A percentile compares a stretch with the other conserved stretches of the same genome.
Conservation (phyloP, 2,329 filamentous ascomycete genomes). For the Colletotrichum ledebouriae region DNA sequence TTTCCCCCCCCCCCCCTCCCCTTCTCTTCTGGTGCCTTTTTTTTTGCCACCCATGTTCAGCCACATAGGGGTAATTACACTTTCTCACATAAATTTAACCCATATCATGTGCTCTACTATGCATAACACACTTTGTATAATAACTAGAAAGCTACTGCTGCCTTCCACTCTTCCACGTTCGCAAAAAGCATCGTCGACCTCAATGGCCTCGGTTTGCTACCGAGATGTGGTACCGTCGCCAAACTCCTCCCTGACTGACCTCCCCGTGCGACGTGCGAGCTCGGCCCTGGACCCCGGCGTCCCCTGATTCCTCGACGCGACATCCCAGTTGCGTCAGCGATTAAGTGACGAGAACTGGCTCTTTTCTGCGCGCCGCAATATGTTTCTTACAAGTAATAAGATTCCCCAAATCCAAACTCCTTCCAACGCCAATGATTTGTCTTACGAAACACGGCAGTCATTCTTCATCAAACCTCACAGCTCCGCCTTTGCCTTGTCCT, state of each 20-base stretch:
- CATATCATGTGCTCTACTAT: too few relatives aligned
- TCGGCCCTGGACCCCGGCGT: slow-evolving; percentile 14
- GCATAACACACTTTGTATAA: too few relatives aligned
- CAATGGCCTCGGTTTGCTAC: slow-evolving; percentile 29
- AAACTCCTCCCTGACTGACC: not conserved
- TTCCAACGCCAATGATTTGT: slow-evolving; percentile 12
- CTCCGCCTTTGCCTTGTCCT: slow-evolving; percentile 32
- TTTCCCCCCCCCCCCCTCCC: too few relatives aligned
- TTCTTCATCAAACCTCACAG: slow-evolving; percentile 1
- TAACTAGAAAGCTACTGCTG: too few relatives aligned
- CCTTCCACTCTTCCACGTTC: too few relatives aligned
- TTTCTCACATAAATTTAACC: too few relatives aligned
- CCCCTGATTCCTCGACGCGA: slow-evolving; percentile 15
- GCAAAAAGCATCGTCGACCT: too few relatives aligned
- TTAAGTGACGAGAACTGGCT: slow-evolving; percentile 9
- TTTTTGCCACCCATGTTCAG: too few relatives aligned
- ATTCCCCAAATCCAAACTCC: slow-evolving; percentile 8
- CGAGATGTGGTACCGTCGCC: slow-evolving; percentile 15
- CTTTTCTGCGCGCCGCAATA: slow-evolving; percentile 26
- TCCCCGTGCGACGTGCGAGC: not conserved
- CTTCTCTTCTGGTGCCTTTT: too few relatives aligned
- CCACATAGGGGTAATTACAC: too few relatives aligned
- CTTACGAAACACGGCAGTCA: not conserved
- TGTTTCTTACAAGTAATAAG: slow-evolving; percentile 28
- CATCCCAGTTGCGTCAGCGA: slow-evolving; percentile 1